A percentile compares a stretch with the other conserved stretches of the same genome.
These are phyloP conservation scores for Chrysoporthe cubensis DNA, from an alignment of 2,329 filamentous ascomycete species.

Conservation along the genomic window DNA sequence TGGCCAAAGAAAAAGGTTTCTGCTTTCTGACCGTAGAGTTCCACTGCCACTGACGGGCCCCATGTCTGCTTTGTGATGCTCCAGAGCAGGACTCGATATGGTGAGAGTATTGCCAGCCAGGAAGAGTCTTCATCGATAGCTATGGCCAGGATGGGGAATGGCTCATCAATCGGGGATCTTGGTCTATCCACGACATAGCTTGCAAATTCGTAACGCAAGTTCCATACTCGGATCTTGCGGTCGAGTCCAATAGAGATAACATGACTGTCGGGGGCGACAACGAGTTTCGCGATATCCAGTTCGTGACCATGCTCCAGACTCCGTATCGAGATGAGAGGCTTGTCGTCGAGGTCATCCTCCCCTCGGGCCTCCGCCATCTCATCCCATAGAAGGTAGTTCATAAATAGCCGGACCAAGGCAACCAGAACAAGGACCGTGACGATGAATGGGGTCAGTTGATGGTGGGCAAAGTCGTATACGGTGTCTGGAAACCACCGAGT, in stretches of 20 bases:
- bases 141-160: slow-evolving; percentile 65
- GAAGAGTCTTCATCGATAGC: slow-evolving; percentile 67
- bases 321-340: slow-evolving; percentile 60
- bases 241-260: slow-evolving; percentile 74
- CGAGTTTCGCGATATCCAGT: slow-evolving; percentile 70
- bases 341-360: slow-evolving; percentile 50
- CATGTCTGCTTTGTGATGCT: slow-evolving; percentile 61
- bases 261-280: slow-evolving; percentile 64
- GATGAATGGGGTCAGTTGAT: slow-evolving; percentile 62
- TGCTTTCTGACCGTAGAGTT: slow-evolving; percentile 61
- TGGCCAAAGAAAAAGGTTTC: slow-evolving; percentile 67
- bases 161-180: slow-evolving; percentile 41
- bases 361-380: slow-evolving; percentile 54
- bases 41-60: slow-evolving; percentile 57
- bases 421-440: slow-evolving; percentile 66
- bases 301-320: slow-evolving; percentile 66
- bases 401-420: slow-evolving; percentile 69
- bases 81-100: slow-evolving; percentile 65
- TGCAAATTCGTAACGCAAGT: slow-evolving; percentile 51
- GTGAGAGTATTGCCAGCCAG: slow-evolving; percentile 69
- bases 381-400: slow-evolving; percentile 75
- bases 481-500: slow-evolving; percentile 58
- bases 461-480: slow-evolving; percentile 69
- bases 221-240: slow-evolving; percentile 68
- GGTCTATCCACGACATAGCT: slow-evolving; percentile 49